Evolutionary conservation across 352 stramenopile genomes (phyloP).

Genomic region (Pythium aristosporum): DNA sequence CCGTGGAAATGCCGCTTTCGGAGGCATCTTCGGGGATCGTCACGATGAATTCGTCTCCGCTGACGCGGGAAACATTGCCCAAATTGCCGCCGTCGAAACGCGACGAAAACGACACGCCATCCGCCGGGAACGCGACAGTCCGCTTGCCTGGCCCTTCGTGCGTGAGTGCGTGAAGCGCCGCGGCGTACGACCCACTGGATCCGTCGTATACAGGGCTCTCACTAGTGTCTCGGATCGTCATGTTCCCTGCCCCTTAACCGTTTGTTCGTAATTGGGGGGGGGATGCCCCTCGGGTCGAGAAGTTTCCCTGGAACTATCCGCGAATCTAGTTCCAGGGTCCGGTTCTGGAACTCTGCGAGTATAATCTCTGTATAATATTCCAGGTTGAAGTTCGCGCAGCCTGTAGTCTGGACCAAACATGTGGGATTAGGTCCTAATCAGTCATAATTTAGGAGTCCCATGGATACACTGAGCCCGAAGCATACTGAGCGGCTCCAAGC

Average conservation of each 20-base stretch:
- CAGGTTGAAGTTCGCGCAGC: no score
- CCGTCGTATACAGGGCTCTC: neutral
- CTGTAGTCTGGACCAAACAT: no score
- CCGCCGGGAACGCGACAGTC: conserved; percentile 28
- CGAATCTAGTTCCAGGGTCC: neutral
- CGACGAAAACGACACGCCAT: conserved; percentile 37
- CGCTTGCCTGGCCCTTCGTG: conserved; percentile 36
- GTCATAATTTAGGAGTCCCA: no score
- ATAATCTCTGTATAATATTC: no score
- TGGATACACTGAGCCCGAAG: no score
- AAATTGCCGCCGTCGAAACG: conserved; percentile 44
- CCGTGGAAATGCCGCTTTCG: conserved; percentile 37
- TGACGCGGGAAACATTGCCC: conserved; percentile 18
- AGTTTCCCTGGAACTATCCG: neutral
- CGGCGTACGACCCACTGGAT: neutral
- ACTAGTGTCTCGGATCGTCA: neutral
- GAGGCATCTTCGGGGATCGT: conserved; percentile 43
- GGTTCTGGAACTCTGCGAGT: neutral
- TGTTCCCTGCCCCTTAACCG: neutral
- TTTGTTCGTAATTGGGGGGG: neutral
- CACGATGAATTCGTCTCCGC: conserved; percentile 31
- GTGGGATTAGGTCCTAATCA: no score
- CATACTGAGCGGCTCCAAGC: no score
- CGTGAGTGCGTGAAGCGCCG: neutral
- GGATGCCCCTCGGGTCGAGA: neutral